Evolutionary conservation across 257 asterid genomes (phyloP).

Genomic region (Solanum boliviense): DNA sequence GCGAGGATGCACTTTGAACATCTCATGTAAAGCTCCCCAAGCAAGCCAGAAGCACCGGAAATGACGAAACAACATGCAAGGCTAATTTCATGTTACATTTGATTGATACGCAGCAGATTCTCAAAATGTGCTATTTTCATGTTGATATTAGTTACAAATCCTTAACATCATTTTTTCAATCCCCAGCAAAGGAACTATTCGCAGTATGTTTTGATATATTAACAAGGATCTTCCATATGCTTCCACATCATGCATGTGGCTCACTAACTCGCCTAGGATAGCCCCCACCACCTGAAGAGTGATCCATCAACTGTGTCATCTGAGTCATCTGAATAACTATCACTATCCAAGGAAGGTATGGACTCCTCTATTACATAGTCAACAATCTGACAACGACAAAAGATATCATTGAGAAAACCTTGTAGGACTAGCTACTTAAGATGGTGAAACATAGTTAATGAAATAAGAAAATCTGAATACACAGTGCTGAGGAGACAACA

Average conservation of each 20-base stretch:
- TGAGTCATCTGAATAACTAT: slow-evolving; percentile 50
- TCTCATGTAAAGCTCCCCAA: not conserved
- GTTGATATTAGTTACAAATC: not conserved
- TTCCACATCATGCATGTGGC: not conserved
- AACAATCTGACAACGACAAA: slow-evolving; percentile 42
- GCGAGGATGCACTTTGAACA: not conserved
- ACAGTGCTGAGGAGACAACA: not conserved
- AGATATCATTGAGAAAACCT: not conserved
- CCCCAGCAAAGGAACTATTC: not conserved
- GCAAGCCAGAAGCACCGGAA: not conserved
- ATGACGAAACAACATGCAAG: not conserved
- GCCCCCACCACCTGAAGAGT: not conserved
- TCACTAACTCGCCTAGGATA: no score
- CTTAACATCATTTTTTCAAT: not conserved
- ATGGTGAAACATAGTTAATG: not conserved
- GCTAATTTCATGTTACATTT: not conserved
- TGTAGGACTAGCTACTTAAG: not conserved
- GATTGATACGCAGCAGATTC: not conserved
- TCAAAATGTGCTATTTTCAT: not conserved
- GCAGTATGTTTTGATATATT: not conserved
- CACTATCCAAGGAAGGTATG: slow-evolving; percentile 38
- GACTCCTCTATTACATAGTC: slow-evolving; percentile 31
- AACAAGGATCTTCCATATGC: not conserved
- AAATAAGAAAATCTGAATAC: not conserved
- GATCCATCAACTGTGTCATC: slow-evolving; percentile 44